These are phyloP conservation scores for Nannizziopsis arthrosporioides DNA, from an alignment of 2,329 filamentous ascomycete genomes.

Conservation along the genomic window DNA sequence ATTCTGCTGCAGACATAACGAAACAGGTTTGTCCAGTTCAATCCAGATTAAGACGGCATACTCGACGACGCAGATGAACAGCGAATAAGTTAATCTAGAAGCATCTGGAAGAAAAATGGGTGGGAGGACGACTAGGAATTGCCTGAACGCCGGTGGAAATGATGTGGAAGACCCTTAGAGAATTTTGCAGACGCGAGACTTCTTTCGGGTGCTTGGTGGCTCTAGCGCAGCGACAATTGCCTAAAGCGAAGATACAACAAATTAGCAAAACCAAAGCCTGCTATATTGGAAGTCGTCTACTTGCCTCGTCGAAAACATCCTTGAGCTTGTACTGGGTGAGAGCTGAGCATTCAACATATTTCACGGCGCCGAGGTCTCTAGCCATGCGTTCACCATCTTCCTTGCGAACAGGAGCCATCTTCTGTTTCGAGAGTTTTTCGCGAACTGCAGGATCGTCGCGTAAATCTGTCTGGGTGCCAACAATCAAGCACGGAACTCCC, in stretches of 20 bases:
- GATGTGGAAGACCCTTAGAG: background rate
- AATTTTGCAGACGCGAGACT: conserved; percentile 26
- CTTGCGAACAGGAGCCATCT: conserved; percentile 84
- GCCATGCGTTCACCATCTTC: conserved; percentile 95
- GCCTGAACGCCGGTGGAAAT: conserved; percentile 7
- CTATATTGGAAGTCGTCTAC: conserved; percentile 19
- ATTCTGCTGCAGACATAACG: conserved; percentile 7
- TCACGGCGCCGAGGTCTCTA: conserved; percentile 91
- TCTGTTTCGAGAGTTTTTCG: conserved; percentile 89
- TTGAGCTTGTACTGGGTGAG: conserved; percentile 97
- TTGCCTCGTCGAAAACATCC: conserved; percentile 97
- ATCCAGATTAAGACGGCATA: conserved; percentile 10
- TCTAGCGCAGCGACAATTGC: conserved; percentile 93
- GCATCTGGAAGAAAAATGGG: conserved; percentile 7
- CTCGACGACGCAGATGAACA: conserved; percentile 7
- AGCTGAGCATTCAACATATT: conserved; percentile 97
- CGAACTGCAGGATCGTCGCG: conserved; percentile 75
- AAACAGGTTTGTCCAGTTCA: conserved; percentile 8
- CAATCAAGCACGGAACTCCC: conserved; percentile 92
- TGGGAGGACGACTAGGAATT: conserved; percentile 10
- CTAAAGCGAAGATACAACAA: conserved; percentile 35
- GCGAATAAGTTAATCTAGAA: conserved; percentile 9
- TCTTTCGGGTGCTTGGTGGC: conserved; percentile 61
- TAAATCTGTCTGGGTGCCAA: conserved; percentile 94
- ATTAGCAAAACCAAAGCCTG: background rate